These are phyloP conservation scores for Acanthamoeba polyphaga DNA, from an alignment of 208 protist genomes.

Conservation along the genomic window DNA sequence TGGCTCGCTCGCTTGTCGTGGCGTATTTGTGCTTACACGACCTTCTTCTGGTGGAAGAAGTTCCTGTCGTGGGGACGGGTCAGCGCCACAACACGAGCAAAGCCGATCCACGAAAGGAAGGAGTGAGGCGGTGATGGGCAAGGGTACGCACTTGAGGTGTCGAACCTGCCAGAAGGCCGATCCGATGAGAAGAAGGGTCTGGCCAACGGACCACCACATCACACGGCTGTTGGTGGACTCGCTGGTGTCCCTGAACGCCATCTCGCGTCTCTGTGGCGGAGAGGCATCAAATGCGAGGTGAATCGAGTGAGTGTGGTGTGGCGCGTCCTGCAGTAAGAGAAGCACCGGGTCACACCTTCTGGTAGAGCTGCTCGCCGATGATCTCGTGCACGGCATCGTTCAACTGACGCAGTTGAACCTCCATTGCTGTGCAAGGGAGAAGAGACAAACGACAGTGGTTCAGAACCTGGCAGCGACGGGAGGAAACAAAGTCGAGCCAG, in stretches of 20 bases:
- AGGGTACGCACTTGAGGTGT: conserved; percentile 82
- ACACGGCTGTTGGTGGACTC: conserved; percentile 84
- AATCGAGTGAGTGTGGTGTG: neutral
- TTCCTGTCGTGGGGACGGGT: neutral
- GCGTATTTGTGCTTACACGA: neutral
- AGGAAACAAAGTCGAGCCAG: neutral
- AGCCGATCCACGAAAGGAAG: neutral
- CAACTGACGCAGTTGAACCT: conserved; percentile 85
- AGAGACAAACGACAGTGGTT: neutral
- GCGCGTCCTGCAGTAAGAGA: neutral
- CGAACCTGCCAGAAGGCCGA: conserved; percentile 83
- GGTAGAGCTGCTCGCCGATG: conserved; percentile 88
- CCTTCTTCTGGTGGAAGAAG: conserved; percentile 68
- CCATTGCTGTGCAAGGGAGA: conserved; percentile 68
- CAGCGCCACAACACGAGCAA: neutral
- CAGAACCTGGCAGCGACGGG: neutral
- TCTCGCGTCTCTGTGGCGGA: conserved; percentile 47
- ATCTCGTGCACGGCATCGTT: conserved; percentile 86
- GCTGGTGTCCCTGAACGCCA: conserved; percentile 78
- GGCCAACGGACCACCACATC: conserved; percentile 86
- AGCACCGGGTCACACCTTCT: conserved; percentile 74
- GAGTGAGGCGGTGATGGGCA: neutral
- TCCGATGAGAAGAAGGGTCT: conserved; percentile 78
- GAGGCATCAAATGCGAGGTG: neutral
- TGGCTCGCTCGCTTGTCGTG: no score